Conservation (phyloP, 2,329 filamentous ascomycete genomes). For the Arthrobotrys conoides region DNA sequence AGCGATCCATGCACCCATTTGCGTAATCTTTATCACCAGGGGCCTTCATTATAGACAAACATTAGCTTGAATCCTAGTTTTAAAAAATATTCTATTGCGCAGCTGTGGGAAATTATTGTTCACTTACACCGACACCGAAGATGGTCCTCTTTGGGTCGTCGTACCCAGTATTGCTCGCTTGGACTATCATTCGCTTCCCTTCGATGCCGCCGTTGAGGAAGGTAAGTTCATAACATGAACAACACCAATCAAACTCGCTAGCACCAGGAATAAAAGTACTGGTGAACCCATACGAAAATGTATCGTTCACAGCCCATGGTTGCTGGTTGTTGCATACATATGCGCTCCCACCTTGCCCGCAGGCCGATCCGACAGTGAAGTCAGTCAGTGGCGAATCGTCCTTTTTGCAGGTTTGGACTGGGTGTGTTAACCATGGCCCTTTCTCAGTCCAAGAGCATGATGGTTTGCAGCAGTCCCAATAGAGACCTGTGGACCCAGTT, state of each 20-base stretch:
- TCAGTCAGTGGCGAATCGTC: constrained; percentile 50
- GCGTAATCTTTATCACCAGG: constrained; percentile 51
- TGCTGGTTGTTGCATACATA: constrained; percentile 76
- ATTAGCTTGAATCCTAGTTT: constrained; percentile 13
- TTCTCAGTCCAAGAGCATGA: constrained; percentile 71
- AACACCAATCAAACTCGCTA: constrained; percentile 75
- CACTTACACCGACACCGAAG: constrained; percentile 69
- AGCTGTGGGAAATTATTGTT: not conserved
- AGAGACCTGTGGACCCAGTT: constrained; percentile 66
- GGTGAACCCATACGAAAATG: constrained; percentile 72
- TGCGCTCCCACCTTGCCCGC: constrained; percentile 73
- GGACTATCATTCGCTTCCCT: constrained; percentile 76
- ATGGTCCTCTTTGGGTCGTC: constrained; percentile 73
- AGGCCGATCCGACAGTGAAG: constrained; percentile 65
- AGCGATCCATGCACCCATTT: constrained; percentile 48
- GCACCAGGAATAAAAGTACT: constrained; percentile 71
- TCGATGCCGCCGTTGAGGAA: constrained; percentile 70
- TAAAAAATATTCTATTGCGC: too few relatives aligned
- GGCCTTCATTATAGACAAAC: constrained; percentile 20
- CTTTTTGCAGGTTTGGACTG: constrained; percentile 62
- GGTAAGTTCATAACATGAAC: constrained; percentile 75
- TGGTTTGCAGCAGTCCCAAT: constrained; percentile 78
- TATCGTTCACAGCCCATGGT: constrained; percentile 75
- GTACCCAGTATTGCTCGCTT: constrained; percentile 75
- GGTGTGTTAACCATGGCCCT: constrained; percentile 60